phyloP scores from a whole-genome alignment of 2,329 filamentous ascomycete genomes.

The Zymoseptoria ardabiliae region DNA sequence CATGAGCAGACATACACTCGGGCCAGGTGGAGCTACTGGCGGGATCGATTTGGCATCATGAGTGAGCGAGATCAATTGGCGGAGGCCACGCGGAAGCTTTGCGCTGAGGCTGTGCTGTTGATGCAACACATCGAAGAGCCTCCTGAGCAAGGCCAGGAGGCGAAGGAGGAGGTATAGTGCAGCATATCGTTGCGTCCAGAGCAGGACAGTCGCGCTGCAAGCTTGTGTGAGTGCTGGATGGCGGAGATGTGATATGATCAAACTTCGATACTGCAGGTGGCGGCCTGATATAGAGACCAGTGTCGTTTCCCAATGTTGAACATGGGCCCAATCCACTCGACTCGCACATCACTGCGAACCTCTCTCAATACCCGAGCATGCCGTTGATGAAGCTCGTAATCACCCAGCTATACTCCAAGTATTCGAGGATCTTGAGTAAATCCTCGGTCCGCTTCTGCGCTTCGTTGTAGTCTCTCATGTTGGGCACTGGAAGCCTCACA shows the following conservation, averaged over 20 bases:
- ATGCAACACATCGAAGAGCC: background rate
- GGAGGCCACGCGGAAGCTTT: background rate
- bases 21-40: background rate
- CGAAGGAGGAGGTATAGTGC: background rate
- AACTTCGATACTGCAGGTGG: background rate
- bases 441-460: constrained; percentile 28
- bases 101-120: background rate
- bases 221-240: background rate
- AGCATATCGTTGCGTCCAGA: background rate
- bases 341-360: background rate
- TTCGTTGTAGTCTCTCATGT: constrained; percentile 29
- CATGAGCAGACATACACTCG: background rate
- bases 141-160: background rate
- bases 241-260: background rate
- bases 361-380: constrained; percentile 11
- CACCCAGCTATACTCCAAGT: constrained; percentile 32
- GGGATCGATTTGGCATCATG: background rate
- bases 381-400: constrained; percentile 25
- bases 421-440: constrained; percentile 27
- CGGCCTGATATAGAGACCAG: background rate
- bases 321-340: background rate
- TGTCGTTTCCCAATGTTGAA: background rate
- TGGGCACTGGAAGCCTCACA: constrained; percentile 26
- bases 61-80: background rate
- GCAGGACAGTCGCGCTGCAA: background rate